phyloP scores from a whole-genome alignment of 495 filamentous ascomycete species.

The Hypoxylon perforatum region DNA sequence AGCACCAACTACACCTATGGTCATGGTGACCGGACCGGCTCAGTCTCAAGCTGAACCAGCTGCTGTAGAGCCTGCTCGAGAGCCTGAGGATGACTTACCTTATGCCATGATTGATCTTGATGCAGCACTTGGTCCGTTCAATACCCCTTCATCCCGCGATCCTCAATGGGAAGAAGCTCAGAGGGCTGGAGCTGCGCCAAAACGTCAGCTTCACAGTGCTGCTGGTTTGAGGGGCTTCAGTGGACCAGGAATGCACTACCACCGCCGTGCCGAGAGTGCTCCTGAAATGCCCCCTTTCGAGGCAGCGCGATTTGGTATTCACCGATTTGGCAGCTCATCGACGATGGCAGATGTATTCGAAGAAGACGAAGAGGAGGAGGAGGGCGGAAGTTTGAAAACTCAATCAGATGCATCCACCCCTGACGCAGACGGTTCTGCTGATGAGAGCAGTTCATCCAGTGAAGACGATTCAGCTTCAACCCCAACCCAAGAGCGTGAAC shows the following conservation, averaged over 20 bases:
- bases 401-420: conserved; percentile 41
- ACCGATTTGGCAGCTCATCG: conserved; percentile 70
- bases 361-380: conserved; percentile 88
- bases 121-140: conserved; percentile 93
- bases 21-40: conserved; percentile 40
- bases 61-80: conserved; percentile 13
- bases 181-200: conserved; percentile 67
- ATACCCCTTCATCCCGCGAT: conserved; percentile 74
- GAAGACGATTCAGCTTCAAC: conserved; percentile 42
- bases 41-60: conserved; percentile 33
- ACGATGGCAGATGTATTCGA: conserved; percentile 92
- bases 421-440: conserved; percentile 36
- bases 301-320: conserved; percentile 67
- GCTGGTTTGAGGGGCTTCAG: conserved; percentile 78
- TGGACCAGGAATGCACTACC: conserved; percentile 88
- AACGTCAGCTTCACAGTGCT: conserved; percentile 89
- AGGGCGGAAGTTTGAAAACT: conserved; percentile 43
- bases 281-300: conserved; percentile 89
- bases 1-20: conserved; percentile 38
- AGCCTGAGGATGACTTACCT: conserved; percentile 65
- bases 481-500: conserved; percentile 41
- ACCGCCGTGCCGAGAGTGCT: conserved; percentile 91
- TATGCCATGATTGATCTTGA: conserved; percentile 93
- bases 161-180: conserved; percentile 67
- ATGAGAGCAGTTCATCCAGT: conserved; percentile 35